Evolutionary conservation across 2,329 filamentous ascomycete genomes (phyloP), one percentile per base, ranked within the genome.

Genomic region (Colletotrichum trifolii): DNA sequence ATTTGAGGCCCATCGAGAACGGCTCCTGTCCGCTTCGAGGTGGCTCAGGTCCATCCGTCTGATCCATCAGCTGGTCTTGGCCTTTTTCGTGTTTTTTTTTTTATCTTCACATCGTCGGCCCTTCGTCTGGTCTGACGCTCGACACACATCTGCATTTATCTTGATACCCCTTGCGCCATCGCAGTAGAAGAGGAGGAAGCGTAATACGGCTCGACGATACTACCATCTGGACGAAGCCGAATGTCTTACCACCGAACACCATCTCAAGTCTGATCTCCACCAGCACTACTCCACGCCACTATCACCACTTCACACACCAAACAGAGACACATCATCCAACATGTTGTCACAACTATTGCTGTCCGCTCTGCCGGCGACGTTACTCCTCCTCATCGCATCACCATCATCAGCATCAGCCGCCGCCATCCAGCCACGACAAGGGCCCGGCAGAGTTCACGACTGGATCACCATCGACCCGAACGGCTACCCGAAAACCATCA

Each of bases 381-480:
- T 45, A 25, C 36, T 68, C 6, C 15, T 68, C 17, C 34, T 58
- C 45, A 46, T 25, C 25, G 25, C 25, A 25, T 25, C 25, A 5
- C 3, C 62, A 10, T 34, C 60, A 7, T 49, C 57, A 4, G 11
- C 52, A 4, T 57, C 68, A 10, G 62, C 65, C 47, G 49, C 52
- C 7, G 66, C 54, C 8, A 35, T 69, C 15, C 42, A 62, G 13
- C 62, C 54, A 6, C 60, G 64, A 42, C 52, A 63, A 34, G 61
- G 45, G 11, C 52, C 60, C n/a, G 60, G 45, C 12, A 48, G 54
- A 12, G 60, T 68, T 40, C 58, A 66, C 35, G 59, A 68, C 4
- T 79, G 77, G 77, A 71, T 79, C 35, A 73, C 73, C 3, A 66
- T 79, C 56, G 72, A 77, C 64, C 34, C 61, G 12, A 36, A 54